These are phyloP conservation scores for Didymella pinodella DNA, from an alignment of 2,329 filamentous ascomycete species.

Conservation along the genomic window DNA sequence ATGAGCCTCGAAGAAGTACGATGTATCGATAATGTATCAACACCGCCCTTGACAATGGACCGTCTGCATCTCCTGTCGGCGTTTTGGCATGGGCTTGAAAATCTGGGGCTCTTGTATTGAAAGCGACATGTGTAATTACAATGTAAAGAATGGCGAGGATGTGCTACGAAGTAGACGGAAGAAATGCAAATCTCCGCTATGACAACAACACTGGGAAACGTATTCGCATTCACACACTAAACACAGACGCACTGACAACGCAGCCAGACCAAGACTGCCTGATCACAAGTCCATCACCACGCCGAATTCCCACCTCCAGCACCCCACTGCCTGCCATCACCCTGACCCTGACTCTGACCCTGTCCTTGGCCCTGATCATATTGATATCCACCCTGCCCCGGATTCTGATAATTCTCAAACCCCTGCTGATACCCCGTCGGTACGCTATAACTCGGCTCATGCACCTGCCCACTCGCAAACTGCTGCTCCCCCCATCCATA, in stretches of 20 bases:
- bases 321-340: slow-evolving; percentile 44
- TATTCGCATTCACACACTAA: not conserved
- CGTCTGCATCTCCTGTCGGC: slow-evolving; percentile 42
- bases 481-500: slow-evolving; percentile 41
- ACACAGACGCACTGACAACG: not conserved
- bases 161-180: slow-evolving; percentile 19
- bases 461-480: slow-evolving; percentile 43
- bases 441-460: slow-evolving; percentile 44
- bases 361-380: slow-evolving; percentile 36
- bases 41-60: slow-evolving; percentile 31
- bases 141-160: slow-evolving; percentile 9
- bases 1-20: not conserved
- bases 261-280: not conserved
- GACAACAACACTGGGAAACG: not conserved
- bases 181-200: slow-evolving; percentile 32
- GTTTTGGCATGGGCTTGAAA: slow-evolving; percentile 35
- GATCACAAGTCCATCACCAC: slow-evolving; percentile 25
- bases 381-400: slow-evolving; percentile 29
- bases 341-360: slow-evolving; percentile 12
- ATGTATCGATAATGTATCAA: slow-evolving; percentile 45
- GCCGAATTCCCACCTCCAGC: slow-evolving; percentile 39
- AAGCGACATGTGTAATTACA: slow-evolving; percentile 25
- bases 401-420: slow-evolving; percentile 41
- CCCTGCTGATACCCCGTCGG: slow-evolving; percentile 51
- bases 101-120: slow-evolving; percentile 25